Percentiles rank a stretch among this genome's conserved stretches.
phyloP scores from a whole-genome alignment of 2,329 filamentous ascomycete species.

The Claviceps maximensis region DNA sequence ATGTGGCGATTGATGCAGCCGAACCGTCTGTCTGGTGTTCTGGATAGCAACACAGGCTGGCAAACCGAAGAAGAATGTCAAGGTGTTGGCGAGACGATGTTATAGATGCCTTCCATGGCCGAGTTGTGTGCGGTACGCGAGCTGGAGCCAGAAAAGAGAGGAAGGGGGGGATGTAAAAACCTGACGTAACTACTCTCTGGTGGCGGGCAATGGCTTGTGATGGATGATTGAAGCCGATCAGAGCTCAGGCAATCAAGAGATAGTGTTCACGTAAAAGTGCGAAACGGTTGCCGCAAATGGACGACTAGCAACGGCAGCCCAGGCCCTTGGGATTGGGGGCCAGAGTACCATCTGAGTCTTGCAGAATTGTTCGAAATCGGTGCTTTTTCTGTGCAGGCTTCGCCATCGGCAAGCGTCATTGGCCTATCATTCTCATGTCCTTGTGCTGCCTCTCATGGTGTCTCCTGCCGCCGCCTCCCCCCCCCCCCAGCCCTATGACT shows the following conservation, averaged over 20 bases:
- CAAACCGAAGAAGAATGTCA: background rate
- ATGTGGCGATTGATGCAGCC: background rate
- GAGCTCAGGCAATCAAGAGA: no score
- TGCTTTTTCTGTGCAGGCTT: no score
- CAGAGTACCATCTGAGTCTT: background rate
- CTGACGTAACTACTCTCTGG: no score
- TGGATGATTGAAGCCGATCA: no score
- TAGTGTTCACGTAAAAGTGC: background rate
- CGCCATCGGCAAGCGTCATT: constrained; percentile 1
- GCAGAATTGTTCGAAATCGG: no score
- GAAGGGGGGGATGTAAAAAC: no score
- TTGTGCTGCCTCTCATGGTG: background rate
- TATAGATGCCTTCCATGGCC: no score
- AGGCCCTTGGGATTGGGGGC: constrained; percentile 1
- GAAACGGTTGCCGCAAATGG: background rate
- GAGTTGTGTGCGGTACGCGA: no score
- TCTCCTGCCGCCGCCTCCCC: no score
- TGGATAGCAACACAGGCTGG: background rate
- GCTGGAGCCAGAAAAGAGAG: no score
- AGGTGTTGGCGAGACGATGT: no score
- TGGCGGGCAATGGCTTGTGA: no score
- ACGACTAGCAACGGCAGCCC: background rate
- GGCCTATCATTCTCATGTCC: background rate
- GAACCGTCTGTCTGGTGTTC: background rate
- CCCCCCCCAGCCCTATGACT: constrained; percentile 6